phyloP scores from a whole-genome alignment of 2,329 filamentous ascomycete species.

The Cladosporium colombiae region DNA sequence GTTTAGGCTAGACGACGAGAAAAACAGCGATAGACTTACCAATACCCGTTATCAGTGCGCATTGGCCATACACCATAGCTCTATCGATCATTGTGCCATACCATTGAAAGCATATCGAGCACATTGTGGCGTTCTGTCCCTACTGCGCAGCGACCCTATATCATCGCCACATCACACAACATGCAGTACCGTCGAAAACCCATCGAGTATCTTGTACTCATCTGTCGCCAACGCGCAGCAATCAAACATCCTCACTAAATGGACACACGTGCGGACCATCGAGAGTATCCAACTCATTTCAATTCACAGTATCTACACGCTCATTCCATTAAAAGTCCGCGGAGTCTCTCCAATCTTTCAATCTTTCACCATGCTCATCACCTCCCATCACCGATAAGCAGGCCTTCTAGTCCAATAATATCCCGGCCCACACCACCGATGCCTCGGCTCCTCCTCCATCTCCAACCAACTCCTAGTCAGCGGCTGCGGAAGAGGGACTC shows the following conservation, averaged over 20 bases:
- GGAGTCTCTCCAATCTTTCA: not conserved
- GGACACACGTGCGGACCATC: not conserved
- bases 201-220: too few species aligned
- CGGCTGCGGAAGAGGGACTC: not conserved
- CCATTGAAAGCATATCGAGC: too few species aligned
- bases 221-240: too few species aligned
- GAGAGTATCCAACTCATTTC: not conserved
- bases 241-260: not conserved
- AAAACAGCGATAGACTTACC: too few species aligned
- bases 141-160: too few species aligned
- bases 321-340: not conserved
- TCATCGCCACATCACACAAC: too few species aligned
- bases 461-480: not conserved
- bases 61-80: not conserved
- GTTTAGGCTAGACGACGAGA: too few species aligned
- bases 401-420: conserved; percentile 18
- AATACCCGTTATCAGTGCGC: too few species aligned
- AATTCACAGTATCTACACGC: not conserved
- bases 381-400: conserved; percentile 2
- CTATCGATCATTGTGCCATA: too few species aligned
- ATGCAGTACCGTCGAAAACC: too few species aligned
- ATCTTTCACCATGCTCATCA: not conserved
- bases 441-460: not conserved
- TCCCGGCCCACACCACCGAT: conserved; percentile 10
- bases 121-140: too few species aligned